Evolutionary conservation across 169 alveolate species (phyloP).

Genomic region (Toxoplasma gondii): DNA sequence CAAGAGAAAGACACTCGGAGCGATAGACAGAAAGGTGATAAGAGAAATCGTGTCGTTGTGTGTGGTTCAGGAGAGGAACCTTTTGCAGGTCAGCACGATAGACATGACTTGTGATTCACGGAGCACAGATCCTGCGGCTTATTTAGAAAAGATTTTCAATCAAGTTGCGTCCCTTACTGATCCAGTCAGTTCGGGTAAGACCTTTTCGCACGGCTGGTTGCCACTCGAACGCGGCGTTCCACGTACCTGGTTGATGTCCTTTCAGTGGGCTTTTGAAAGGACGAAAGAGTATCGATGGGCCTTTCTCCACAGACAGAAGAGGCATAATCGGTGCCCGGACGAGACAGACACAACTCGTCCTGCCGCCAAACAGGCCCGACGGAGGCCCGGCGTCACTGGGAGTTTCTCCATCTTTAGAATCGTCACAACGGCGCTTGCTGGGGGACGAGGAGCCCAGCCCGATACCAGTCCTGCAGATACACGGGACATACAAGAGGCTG

Average conservation of each 20-base stretch:
- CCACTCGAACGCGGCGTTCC: no score
- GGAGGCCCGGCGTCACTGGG: slow-evolving; percentile 18
- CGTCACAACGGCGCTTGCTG: not conserved
- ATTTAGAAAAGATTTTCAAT: no score
- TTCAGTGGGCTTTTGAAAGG: slow-evolving; percentile 83
- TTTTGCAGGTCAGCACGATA: no score
- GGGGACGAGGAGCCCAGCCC: slow-evolving; percentile 7
- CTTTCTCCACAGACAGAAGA: slow-evolving; percentile 78
- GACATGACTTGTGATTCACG: no score
- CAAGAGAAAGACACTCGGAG: no score
- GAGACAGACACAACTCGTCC: slow-evolving; percentile 70
- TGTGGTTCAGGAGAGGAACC: no score
- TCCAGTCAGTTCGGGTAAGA: no score
- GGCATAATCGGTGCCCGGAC: slow-evolving; percentile 81
- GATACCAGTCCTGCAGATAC: not conserved
- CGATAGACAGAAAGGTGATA: no score
- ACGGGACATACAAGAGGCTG: not conserved
- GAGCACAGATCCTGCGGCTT: no score
- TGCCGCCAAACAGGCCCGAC: not conserved
- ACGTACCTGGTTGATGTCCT: slow-evolving; percentile 81
- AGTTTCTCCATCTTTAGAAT: not conserved
- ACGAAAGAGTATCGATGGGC: slow-evolving; percentile 76
- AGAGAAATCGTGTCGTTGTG: no score
- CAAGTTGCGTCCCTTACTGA: no score
- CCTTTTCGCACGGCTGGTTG: no score